These are phyloP conservation scores for Fusarium euwallaceae DNA, from an alignment of 2,329 filamentous ascomycete genomes.

Conservation along the genomic window DNA sequence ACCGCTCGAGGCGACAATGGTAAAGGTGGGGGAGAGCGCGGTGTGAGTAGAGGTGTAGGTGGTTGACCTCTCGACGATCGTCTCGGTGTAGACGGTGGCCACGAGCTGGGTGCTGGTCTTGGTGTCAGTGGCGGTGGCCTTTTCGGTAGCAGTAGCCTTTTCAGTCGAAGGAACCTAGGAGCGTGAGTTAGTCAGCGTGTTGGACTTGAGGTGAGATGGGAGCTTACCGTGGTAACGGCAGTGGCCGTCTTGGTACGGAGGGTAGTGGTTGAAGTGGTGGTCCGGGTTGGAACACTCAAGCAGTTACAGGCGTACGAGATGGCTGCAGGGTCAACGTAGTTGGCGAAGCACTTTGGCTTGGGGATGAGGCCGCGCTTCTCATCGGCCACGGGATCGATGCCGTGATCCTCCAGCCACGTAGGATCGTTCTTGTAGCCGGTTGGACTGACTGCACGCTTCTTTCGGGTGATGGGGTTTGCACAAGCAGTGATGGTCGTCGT, in stretches of 20 bases:
- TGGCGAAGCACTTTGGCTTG: neutral
- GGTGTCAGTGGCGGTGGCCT: neutral
- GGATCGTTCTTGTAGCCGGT: neutral
- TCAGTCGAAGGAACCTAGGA: neutral
- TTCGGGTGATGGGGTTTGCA: neutral
- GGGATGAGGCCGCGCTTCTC: neutral
- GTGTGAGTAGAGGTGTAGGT: neutral
- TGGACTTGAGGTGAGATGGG: neutral
- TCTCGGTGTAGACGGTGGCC: neutral
- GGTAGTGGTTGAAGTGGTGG: neutral
- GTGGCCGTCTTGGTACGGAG: neutral
- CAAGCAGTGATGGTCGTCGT: neutral
- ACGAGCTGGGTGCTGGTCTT: neutral
- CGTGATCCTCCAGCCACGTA: neutral
- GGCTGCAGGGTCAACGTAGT: neutral
- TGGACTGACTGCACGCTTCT: neutral
- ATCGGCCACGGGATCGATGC: neutral
- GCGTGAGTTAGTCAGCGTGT: neutral
- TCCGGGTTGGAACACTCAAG: neutral
- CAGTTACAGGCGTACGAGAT: neutral
- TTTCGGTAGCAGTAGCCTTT: neutral
- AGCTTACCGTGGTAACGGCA: neutral
- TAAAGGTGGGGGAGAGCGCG: neutral
- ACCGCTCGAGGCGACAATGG: neutral
- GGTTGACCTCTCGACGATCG: neutral